A percentile compares a stretch with the other conserved stretches of the same genome.
These are phyloP conservation scores for Angomonas ambiguus DNA, from an alignment of 208 protist genomes.

Conservation along the genomic window DNA sequence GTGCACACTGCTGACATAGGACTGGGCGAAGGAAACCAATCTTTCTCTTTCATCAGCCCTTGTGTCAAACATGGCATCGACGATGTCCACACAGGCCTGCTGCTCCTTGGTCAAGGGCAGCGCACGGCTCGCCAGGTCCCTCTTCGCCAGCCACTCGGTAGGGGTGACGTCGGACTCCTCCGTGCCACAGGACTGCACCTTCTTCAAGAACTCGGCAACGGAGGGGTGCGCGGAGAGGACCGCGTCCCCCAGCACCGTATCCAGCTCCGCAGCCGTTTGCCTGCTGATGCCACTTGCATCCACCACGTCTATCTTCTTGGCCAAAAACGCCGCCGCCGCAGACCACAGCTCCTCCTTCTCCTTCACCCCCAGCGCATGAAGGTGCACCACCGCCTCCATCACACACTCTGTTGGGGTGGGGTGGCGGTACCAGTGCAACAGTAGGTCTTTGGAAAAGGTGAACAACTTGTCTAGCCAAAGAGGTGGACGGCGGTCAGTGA, in stretches of 20 bases:
- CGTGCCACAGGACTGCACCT: slow-evolving; percentile 26
- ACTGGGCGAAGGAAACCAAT: slow-evolving; percentile 37
- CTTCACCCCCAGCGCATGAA: slow-evolving; percentile 48
- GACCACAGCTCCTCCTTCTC: slow-evolving; percentile 41
- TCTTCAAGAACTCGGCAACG: slow-evolving; percentile 39
- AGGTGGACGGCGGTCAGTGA: slow-evolving; percentile 33
- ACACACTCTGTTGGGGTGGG: slow-evolving; percentile 43
- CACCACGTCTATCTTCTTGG: slow-evolving; percentile 21
- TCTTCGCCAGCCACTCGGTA: slow-evolving; percentile 68
- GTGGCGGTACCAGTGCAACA: slow-evolving; percentile 35
- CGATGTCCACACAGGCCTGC: slow-evolving; percentile 53
- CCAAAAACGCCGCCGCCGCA: slow-evolving; percentile 48
- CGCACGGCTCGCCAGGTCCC: slow-evolving; percentile 65
- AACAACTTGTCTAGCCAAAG: slow-evolving; percentile 30
- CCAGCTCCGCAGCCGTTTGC: slow-evolving; percentile 28
- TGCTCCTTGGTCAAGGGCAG: slow-evolving; percentile 50
- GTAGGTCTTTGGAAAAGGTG: slow-evolving; percentile 45
- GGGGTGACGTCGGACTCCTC: slow-evolving; percentile 44
- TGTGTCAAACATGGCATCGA: slow-evolving; percentile 68
- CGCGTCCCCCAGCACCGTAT: background rate
- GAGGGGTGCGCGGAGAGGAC: slow-evolving; percentile 25
- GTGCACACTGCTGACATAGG: slow-evolving; percentile 56
- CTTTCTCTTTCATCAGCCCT: slow-evolving; percentile 38
- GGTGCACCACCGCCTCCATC: slow-evolving; percentile 32
- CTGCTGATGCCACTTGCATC: slow-evolving; percentile 27